Evolutionary conservation across 2,329 filamentous ascomycete species (phyloP).

Genomic region (Phyllosticta citribraziliensis): DNA sequence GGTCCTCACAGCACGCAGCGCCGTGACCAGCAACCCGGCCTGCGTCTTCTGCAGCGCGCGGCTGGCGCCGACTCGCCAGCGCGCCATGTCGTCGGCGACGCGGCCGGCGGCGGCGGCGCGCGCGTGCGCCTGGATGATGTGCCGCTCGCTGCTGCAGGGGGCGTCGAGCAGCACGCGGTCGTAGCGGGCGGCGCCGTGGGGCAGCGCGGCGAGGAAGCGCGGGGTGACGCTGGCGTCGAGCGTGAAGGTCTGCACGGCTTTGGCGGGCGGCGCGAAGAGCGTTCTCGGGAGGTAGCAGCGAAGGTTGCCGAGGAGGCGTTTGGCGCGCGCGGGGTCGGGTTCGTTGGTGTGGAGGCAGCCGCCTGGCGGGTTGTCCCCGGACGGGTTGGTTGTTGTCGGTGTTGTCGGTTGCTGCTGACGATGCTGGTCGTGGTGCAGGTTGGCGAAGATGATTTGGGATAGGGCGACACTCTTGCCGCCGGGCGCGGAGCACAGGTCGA

Average conservation of each 20-base stretch:
- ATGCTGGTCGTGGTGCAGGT: slow-evolving; percentile 6
- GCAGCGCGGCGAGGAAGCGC: slow-evolving; percentile 15
- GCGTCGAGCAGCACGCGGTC: slow-evolving; percentile 34
- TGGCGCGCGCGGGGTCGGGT: slow-evolving; percentile 22
- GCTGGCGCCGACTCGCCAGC: slow-evolving; percentile 27
- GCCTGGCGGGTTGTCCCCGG: background rate
- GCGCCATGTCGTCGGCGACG: slow-evolving; percentile 27
- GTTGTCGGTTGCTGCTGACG: background rate
- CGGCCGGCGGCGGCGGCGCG: slow-evolving; percentile 22
- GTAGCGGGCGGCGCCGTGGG: slow-evolving; percentile 24
- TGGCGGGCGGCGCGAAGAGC: slow-evolving; percentile 12
- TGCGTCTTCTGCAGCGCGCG: slow-evolving; percentile 24
- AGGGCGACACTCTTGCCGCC: slow-evolving; percentile 28
- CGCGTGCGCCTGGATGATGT: slow-evolving; percentile 28
- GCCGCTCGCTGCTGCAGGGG: slow-evolving; percentile 33
- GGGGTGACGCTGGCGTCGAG: slow-evolving; percentile 15
- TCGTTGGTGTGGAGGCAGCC: slow-evolving; percentile 32
- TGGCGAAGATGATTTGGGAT: slow-evolving; percentile 23
- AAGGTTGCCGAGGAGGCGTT: slow-evolving; percentile 22
- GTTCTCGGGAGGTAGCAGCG: slow-evolving; percentile 16
- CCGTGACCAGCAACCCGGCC: background rate
- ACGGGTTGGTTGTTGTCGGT: background rate
- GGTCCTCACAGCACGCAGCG: slow-evolving; percentile 22
- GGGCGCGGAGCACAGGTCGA: slow-evolving; percentile 33
- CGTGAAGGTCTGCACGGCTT: slow-evolving; percentile 15